Conservation (phyloP, 1,139 yeast genomes). For the Debaryomyces coudertii region DNA sequence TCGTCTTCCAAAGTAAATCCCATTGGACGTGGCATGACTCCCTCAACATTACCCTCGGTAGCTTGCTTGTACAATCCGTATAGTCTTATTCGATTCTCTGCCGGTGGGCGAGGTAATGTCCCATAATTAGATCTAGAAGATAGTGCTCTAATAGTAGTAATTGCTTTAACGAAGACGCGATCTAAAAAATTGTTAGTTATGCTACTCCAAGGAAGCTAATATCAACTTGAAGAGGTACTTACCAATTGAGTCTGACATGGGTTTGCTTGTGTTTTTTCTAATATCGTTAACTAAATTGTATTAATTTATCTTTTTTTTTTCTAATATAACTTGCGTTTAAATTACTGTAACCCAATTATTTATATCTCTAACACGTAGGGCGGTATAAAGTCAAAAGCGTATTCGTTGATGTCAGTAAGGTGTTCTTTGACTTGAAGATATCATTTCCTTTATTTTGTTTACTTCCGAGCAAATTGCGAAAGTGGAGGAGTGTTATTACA, state of each 20-base stretch:
- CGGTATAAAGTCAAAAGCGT: no score
- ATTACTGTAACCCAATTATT: no score
- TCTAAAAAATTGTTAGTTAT: conserved; percentile 42
- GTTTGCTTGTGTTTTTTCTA: background rate
- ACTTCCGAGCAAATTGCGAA: background rate
- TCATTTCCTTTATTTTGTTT: background rate
- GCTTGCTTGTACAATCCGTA: conserved; percentile 89
- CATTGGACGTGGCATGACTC: conserved; percentile 65
- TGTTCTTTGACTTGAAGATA: no score
- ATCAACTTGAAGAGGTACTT: conserved; percentile 18
- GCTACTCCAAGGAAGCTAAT: background rate
- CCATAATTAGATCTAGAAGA: conserved; percentile 70
- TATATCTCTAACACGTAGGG: no score
- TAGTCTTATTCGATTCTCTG: conserved; percentile 66
- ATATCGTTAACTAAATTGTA: no score
- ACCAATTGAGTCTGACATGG: conserved; percentile 54
- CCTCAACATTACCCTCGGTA: conserved; percentile 80
- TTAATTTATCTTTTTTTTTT: no score
- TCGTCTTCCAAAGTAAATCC: conserved; percentile 65
- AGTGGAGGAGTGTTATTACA: background rate
- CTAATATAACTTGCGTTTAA: no score
- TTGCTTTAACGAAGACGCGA: conserved; percentile 79
- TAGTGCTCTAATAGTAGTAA: conserved; percentile 73
- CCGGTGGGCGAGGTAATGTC: conserved; percentile 80
- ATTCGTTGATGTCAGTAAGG: no score